Conservation (phyloP, 257 asterid species). For the Solanum chilense region DNA sequence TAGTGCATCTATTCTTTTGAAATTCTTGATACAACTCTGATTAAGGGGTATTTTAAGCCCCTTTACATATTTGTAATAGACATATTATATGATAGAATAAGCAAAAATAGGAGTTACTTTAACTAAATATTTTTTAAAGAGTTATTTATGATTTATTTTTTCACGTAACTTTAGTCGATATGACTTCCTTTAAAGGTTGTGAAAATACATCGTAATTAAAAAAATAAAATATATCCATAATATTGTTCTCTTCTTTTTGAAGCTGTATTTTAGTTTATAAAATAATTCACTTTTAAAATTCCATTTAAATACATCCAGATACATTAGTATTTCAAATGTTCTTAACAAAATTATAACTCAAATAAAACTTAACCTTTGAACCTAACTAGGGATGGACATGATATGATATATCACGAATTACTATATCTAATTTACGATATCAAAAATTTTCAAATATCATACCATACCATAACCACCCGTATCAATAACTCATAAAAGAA, state of each 20-base stretch:
- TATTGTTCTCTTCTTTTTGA: background rate
- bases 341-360: background rate
- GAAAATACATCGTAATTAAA: background rate
- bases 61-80: background rate
- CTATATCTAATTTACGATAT: too few species aligned
- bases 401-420: too few species aligned
- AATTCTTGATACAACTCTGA: too few species aligned
- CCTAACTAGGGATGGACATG: too few species aligned
- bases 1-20: rapidly evolving
- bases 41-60: background rate
- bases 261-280: background rate
- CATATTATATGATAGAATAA: background rate
- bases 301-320: background rate
- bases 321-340: background rate
- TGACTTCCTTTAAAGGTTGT: background rate
- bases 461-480: too few species aligned
- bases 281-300: background rate
- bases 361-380: too few species aligned
- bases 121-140: background rate
- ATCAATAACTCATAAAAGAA: background rate
- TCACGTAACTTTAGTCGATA: background rate
- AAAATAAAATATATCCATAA: background rate
- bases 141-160: background rate
- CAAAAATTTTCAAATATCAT: too few species aligned
- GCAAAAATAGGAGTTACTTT: background rate